phyloP scores from a whole-genome alignment of 768 basidiomycete species.

The Mycena epipterygia region DNA sequence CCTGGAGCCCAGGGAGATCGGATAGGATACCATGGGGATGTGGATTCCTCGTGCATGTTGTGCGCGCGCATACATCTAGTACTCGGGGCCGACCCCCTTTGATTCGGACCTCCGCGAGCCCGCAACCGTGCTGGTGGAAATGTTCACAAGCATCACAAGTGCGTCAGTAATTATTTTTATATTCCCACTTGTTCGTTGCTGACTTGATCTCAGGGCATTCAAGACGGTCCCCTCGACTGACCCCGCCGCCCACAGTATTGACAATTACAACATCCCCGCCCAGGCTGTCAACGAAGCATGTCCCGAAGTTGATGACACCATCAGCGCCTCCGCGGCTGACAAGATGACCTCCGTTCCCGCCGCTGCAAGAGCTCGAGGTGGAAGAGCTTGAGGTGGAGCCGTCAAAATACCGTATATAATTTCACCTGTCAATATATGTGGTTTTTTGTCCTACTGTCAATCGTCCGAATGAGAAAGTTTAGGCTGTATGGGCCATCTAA shows the following conservation, averaged over 20 bases:
- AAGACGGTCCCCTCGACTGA: background rate
- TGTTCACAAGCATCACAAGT: slow-evolving; percentile 1
- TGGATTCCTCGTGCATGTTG: no score
- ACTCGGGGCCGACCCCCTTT: no score
- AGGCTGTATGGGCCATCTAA: no score
- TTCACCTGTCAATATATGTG: no score
- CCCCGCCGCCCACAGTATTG: slow-evolving; percentile 3
- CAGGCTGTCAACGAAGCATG: background rate
- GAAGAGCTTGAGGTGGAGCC: background rate
- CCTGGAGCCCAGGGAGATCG: no score
- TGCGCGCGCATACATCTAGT: no score
- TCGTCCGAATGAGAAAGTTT: no score
- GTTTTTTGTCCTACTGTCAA: no score
- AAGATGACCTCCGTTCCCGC: background rate
- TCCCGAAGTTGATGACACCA: background rate
- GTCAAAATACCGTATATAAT: no score
- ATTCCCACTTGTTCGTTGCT: background rate
- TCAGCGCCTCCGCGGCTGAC: slow-evolving; percentile 3
- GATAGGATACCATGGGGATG: no score
- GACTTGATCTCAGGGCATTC: slow-evolving; percentile 3
- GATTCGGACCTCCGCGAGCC: background rate
- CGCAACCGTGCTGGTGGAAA: background rate
- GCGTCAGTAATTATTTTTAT: background rate
- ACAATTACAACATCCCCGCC: slow-evolving; percentile 11
- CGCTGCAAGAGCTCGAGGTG: background rate